Evolutionary conservation across 2,329 filamentous ascomycete genomes (phyloP), one percentile per base, ranked within the genome.

Genomic region (Trichoderma simmonsii): DNA sequence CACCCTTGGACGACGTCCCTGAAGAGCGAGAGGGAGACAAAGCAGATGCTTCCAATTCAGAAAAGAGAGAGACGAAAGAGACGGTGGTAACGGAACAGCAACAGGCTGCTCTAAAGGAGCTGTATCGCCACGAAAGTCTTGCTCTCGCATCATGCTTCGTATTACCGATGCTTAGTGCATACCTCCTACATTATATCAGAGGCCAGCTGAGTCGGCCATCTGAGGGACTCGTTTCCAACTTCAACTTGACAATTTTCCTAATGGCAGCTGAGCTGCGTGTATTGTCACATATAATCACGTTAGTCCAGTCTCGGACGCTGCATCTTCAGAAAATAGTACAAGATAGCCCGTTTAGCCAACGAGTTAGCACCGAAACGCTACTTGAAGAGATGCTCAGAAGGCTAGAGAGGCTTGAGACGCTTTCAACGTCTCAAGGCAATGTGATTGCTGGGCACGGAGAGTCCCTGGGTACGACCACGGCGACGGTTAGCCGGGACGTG

Each of bases 211-310:
- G 92, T 28, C 87, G 93, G 2, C 93, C 93, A 0, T 94, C 94
- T 0, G 94, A 97, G 79, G 93, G 93, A 1, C 85, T 98, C 12
- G 91, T 98, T 7, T 97, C 94, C 5, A 93, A 97, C 80, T 97
- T 95, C 82, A 98, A 98, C 80, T 86, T 98, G 70, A 94, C 92
- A 14, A 93, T 98, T 67, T 98, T 98, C 80, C 85, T 97, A 3
- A 86, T 97, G 21, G 93, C 92, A 1, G 93, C 95, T 4, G 95
- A 98, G 81, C 85, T 98, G 32, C 91, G 93, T 3, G 95, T 95
- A 0, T 84, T 94, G 63, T 89, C 93, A 1, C 95, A 98, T 78
- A 83, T 97, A 30, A 89, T 97, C 73, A 93, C 91, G 78, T 88
- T 98, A 77, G 87, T 97, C 4, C 91, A 94, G 77, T 88, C 89